phyloP scores from a whole-genome alignment of 2,329 filamentous ascomycete species.

The Herpotrichia juniperi region DNA sequence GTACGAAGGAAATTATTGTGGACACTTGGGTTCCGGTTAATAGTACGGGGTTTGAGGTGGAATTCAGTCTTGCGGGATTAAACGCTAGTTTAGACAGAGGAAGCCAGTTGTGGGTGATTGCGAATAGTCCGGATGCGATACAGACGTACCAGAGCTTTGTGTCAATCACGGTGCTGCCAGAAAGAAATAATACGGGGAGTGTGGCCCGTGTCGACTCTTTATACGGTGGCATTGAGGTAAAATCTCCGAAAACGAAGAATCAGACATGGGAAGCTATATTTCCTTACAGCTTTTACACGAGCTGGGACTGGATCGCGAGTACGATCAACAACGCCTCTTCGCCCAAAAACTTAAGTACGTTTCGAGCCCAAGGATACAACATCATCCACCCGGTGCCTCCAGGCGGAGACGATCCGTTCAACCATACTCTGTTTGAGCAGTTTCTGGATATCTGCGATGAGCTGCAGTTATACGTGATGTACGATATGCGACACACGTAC shows the following conservation, averaged over 20 bases:
- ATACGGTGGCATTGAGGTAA: slow-evolving; percentile 53
- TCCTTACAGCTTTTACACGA: slow-evolving; percentile 55
- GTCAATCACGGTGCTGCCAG: slow-evolving; percentile 50
- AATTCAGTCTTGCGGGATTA: slow-evolving; percentile 14
- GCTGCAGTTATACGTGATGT: slow-evolving; percentile 55
- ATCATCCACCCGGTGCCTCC: slow-evolving; percentile 54
- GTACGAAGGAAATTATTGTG: slow-evolving; percentile 28
- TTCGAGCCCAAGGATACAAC: slow-evolving; percentile 54
- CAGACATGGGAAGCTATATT: slow-evolving; percentile 50
- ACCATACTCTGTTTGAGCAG: slow-evolving; percentile 44
- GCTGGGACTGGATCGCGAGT: slow-evolving; percentile 43
- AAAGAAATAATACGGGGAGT: slow-evolving; percentile 50
- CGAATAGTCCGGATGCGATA: slow-evolving; percentile 32
- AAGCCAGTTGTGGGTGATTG: slow-evolving; percentile 28
- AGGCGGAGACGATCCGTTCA: slow-evolving; percentile 48
- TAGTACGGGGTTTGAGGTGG: slow-evolving; percentile 40
- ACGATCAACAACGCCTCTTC: slow-evolving; percentile 28
- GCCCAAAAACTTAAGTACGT: slow-evolving; percentile 45
- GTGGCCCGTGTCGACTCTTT: slow-evolving; percentile 56
- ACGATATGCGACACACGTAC: slow-evolving; percentile 53
- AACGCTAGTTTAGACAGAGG: slow-evolving; percentile 27
- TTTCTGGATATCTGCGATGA: slow-evolving; percentile 53
- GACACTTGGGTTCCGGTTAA: slow-evolving; percentile 42
- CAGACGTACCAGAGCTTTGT: slow-evolving; percentile 46
- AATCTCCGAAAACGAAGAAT: slow-evolving; percentile 34